Evolutionary conservation across 352 stramenopile species (phyloP).

Genomic region (Phytophthora brassicae): DNA sequence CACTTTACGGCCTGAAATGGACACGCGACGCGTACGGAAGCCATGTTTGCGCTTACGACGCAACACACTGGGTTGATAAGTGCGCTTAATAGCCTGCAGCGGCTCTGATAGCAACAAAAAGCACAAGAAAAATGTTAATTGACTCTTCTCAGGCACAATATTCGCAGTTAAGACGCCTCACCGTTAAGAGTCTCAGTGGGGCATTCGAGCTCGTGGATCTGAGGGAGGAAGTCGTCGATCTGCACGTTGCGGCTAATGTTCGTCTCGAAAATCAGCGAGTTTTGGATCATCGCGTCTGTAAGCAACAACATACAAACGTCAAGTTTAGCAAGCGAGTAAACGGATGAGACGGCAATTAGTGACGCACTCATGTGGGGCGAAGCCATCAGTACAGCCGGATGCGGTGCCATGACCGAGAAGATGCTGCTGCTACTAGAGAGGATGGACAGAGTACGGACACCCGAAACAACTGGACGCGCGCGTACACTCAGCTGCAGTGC

Average conservation of each 20-base stretch:
- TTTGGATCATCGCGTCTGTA: constrained; percentile 41
- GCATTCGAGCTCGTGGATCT: constrained; percentile 44
- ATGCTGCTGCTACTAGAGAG: constrained; percentile 10
- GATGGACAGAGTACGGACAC: constrained; percentile 21
- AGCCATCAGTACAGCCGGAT: constrained; percentile 28
- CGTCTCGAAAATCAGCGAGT: constrained; percentile 49
- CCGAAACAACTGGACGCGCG: constrained; percentile 1
- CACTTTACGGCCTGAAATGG: constrained; percentile 75
- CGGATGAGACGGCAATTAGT: neutral
- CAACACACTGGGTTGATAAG: constrained; percentile 85
- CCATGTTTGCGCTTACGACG: constrained; percentile 87
- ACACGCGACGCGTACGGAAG: constrained; percentile 77
- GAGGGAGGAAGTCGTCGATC: constrained; percentile 44
- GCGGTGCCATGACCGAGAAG: constrained; percentile 5
- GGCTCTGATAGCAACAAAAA: constrained; percentile 68
- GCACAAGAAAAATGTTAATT: neutral
- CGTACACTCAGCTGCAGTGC: constrained; percentile 34
- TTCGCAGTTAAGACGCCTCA: too few relatives aligned
- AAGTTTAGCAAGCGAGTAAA: neutral
- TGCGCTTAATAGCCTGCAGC: constrained; percentile 79
- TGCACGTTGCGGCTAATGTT: constrained; percentile 23
- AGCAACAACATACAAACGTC: neutral
- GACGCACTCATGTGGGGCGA: constrained; percentile 26
- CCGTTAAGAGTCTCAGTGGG: constrained; percentile 49
- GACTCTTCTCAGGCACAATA: too few relatives aligned